These are phyloP conservation scores for Hortiboletus flavorubellus DNA, from an alignment of 768 basidiomycete species.

Conservation along the genomic window DNA sequence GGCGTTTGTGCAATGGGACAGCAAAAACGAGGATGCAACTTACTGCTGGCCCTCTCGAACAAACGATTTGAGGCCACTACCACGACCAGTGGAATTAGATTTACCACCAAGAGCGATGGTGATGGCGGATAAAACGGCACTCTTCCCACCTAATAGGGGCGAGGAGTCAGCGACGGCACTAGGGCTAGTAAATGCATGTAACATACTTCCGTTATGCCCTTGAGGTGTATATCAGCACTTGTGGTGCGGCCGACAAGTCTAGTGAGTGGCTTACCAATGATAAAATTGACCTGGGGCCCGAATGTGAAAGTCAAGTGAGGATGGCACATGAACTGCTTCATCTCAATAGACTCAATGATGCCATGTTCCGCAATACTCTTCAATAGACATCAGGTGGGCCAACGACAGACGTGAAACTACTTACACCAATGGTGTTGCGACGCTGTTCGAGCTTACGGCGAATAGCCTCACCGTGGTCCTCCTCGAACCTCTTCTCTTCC, in stretches of 20 bases:
- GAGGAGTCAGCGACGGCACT: neutral
- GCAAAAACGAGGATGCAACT: conserved; percentile 14
- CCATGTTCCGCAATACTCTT: conserved; percentile 84
- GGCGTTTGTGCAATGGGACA: conserved; percentile 36
- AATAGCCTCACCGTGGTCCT: conserved; percentile 53
- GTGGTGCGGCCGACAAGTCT: neutral
- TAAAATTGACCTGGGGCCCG: conserved; percentile 94
- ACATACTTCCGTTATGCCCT: conserved; percentile 93
- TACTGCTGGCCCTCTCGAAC: conserved; percentile 82
- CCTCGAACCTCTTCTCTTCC: conserved; percentile 66
- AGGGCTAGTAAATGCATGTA: neutral
- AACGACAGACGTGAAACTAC: conserved; percentile 41
- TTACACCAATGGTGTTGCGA: conserved; percentile 38
- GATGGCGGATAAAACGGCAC: conserved; percentile 89
- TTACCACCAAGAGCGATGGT: conserved; percentile 94
- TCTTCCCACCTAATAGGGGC: conserved; percentile 74
- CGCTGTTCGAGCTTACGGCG: conserved; percentile 50
- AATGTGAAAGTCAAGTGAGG: conserved; percentile 78
- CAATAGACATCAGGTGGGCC: neutral
- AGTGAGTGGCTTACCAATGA: conserved; percentile 62
- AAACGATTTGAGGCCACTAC: conserved; percentile 77
- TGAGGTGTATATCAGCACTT: conserved; percentile 2
- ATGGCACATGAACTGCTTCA: conserved; percentile 97
- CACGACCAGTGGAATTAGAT: conserved; percentile 87
- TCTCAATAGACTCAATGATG: conserved; percentile 81